Evolutionary conservation across 768 basidiomycete genomes (phyloP).

Genomic region (Suillus paluster): DNA sequence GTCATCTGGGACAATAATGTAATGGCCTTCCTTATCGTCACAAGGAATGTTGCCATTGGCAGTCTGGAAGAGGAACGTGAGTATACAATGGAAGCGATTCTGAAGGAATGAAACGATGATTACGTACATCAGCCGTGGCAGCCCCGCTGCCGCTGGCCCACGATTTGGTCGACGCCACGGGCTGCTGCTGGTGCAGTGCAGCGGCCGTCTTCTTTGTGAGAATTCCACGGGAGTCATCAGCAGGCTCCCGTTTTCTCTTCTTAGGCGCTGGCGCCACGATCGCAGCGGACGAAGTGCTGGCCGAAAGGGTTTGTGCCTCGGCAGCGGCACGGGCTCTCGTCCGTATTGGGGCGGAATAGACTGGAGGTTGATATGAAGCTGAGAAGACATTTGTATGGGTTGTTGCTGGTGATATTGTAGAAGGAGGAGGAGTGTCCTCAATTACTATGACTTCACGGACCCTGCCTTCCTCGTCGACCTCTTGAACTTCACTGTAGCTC

Average conservation of each 20-base stretch:
- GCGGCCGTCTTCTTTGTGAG: slow-evolving; percentile 63
- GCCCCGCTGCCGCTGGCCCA: slow-evolving; percentile 71
- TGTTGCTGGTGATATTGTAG: slow-evolving; percentile 74
- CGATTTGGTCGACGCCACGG: slow-evolving; percentile 57
- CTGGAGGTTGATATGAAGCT: slow-evolving; percentile 78
- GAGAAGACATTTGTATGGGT: slow-evolving; percentile 75
- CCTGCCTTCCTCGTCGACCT: slow-evolving; percentile 78
- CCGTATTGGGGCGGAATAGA: slow-evolving; percentile 75
- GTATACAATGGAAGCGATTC: slow-evolving; percentile 24
- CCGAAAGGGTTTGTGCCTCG: slow-evolving; percentile 79
- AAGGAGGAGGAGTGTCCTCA: slow-evolving; percentile 85
- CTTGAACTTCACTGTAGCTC: slow-evolving; percentile 87
- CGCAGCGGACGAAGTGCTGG: slow-evolving; percentile 63
- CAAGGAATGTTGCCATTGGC: slow-evolving; percentile 74
- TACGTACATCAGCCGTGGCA: slow-evolving; percentile 69
- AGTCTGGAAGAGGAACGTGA: slow-evolving; percentile 46
- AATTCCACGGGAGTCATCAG: slow-evolving; percentile 73
- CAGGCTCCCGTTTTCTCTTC: slow-evolving; percentile 82
- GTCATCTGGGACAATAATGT: slow-evolving; percentile 92
- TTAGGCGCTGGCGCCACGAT: slow-evolving; percentile 74
- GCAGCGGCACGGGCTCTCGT: slow-evolving; percentile 87
- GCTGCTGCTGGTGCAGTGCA: slow-evolving; percentile 54
- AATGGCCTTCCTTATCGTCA: slow-evolving; percentile 99
- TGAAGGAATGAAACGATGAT: slow-evolving; percentile 19
- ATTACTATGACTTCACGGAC: slow-evolving; percentile 90